Percentiles rank a stretch among this genome's conserved stretches.
phyloP scores from a whole-genome alignment of 2,329 filamentous ascomycete genomes.

The Sporothrix globosa region DNA sequence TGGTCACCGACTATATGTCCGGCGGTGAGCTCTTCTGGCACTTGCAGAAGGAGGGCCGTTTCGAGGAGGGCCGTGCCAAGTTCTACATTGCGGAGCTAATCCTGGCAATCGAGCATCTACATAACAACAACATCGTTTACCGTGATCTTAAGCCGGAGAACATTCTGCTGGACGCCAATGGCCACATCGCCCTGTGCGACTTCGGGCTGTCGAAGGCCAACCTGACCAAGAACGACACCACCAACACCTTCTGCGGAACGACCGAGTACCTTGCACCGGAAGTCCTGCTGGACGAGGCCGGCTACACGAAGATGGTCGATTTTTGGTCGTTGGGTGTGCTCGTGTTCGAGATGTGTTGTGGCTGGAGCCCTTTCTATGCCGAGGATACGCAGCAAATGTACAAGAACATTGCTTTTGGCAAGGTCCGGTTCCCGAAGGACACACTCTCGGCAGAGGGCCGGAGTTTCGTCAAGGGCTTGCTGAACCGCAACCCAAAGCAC shows the following conservation, averaged over 20 bases:
- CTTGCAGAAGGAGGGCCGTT: slow-evolving; percentile 93
- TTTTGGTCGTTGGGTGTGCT: slow-evolving; percentile 98
- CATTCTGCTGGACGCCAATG: slow-evolving; percentile 93
- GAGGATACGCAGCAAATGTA: slow-evolving; percentile 99
- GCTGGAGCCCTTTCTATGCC: slow-evolving; percentile 98
- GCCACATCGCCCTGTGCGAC: slow-evolving; percentile 95
- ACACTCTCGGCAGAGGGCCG: slow-evolving; percentile 91
- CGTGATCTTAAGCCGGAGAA: slow-evolving; percentile 97
- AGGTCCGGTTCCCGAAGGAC: slow-evolving; percentile 93
- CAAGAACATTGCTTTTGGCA: slow-evolving; percentile 99
- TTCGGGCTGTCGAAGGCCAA: slow-evolving; percentile 98
- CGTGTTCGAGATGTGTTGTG: slow-evolving; percentile 99
- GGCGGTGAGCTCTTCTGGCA: slow-evolving; percentile 99
- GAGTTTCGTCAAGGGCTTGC: slow-evolving; percentile 95
- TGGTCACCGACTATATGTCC: slow-evolving; percentile 99
- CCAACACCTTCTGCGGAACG: slow-evolving; percentile 97
- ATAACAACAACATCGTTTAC: slow-evolving; percentile 97
- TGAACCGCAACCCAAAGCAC: slow-evolving; percentile 97
- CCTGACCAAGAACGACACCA: slow-evolving; percentile 93
- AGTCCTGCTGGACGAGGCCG: slow-evolving; percentile 91
- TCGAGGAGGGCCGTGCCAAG: slow-evolving; percentile 91
- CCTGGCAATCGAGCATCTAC: slow-evolving; percentile 88
- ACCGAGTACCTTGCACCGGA: slow-evolving; percentile 97
- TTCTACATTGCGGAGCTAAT: slow-evolving; percentile 99
- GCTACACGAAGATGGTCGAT: slow-evolving; percentile 99